Base-by-base conservation (phyloP, 2,329 filamentous ascomycete genomes). In the Waltergamsia citrina region DNA sequence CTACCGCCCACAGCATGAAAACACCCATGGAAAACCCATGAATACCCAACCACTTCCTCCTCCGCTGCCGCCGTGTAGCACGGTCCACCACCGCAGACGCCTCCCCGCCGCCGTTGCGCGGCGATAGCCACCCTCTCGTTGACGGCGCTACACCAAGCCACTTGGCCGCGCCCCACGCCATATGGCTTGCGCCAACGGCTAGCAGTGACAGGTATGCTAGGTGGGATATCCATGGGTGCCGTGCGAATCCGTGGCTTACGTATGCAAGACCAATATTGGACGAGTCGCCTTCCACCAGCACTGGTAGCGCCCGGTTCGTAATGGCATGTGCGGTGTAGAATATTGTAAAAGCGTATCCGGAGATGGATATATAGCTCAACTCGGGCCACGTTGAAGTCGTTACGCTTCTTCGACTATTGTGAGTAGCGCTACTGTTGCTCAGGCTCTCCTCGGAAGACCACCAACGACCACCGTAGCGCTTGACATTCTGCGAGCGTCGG, bases 211-310 rank as follows among this genome's bases (percentile, higher is more conserved):
- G 49, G 53, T 93, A 94, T 2, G 81, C 79, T 2, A 69, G 45
- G 53, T 77, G 81, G n/a, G 82, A 75, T 7, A 81, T 53, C 2
- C 68, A 43, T 0, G 80, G 78, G 47, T 85, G 80, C 11, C 74
- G 70, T 20, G 82, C 78, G 50, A 95, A 92, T 3, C 85, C 85
- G 57, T 96, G 88, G 10, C 80, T 76, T 7, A 95, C 79, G 53
- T 84, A 96, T 10, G 76, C 79, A 10, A 96, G 63, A 1, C 85
- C 84, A 26, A 95, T 79, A 35, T 90, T 81, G n/a, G 85, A 84
- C 48, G 79, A 87, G 38, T 88, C 86, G 6, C 88, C 88, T 35
- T 93, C 84, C 29, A 86, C 71, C 19, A 74, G 64, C 22, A 88
- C 57, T 3, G 92, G 90, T 18, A 93, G 63, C 3, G 76, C 59